phyloP scores from a whole-genome alignment of 495 filamentous ascomycete species.

The Xylaria curta region DNA sequence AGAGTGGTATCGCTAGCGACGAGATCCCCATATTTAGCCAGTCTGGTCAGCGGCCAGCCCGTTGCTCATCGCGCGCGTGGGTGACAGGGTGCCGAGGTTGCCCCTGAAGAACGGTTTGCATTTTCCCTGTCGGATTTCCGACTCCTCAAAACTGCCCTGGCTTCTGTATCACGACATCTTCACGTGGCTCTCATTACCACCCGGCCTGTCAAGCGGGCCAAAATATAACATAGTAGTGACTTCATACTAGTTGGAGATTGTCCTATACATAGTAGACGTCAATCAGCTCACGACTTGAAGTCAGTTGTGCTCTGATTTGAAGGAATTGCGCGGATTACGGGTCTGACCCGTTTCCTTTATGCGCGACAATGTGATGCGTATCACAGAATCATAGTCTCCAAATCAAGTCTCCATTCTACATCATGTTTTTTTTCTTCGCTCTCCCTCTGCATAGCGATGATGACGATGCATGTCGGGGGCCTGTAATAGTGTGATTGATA shows the following conservation, averaged over 20 bases:
- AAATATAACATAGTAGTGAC: background rate
- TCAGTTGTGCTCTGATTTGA: background rate
- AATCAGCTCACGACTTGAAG: background rate
- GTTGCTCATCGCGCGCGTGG: slow-evolving; percentile 8
- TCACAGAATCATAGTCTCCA: background rate
- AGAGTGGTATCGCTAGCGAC: slow-evolving; percentile 22
- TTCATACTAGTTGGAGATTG: background rate
- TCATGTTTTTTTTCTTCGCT: background rate
- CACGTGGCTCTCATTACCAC: slow-evolving; percentile 26
- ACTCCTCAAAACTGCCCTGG: slow-evolving; percentile 20
- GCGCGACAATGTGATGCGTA: background rate
- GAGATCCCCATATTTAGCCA: slow-evolving; percentile 25
- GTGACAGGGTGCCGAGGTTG: slow-evolving; percentile 26
- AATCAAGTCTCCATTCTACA: background rate
- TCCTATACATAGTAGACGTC: background rate
- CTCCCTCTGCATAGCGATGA: background rate
- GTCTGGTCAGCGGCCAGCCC: slow-evolving; percentile 23
- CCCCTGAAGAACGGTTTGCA: slow-evolving; percentile 19
- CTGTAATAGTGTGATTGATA: background rate
- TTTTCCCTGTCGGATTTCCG: slow-evolving; percentile 24
- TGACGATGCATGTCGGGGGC: background rate
- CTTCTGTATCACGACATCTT: slow-evolving; percentile 28
- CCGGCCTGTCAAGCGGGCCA: slow-evolving; percentile 10
- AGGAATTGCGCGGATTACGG: background rate
- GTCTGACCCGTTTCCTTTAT: background rate